Base-by-base conservation (phyloP, 345 rosid species). In the Salix dunnii region DNA sequence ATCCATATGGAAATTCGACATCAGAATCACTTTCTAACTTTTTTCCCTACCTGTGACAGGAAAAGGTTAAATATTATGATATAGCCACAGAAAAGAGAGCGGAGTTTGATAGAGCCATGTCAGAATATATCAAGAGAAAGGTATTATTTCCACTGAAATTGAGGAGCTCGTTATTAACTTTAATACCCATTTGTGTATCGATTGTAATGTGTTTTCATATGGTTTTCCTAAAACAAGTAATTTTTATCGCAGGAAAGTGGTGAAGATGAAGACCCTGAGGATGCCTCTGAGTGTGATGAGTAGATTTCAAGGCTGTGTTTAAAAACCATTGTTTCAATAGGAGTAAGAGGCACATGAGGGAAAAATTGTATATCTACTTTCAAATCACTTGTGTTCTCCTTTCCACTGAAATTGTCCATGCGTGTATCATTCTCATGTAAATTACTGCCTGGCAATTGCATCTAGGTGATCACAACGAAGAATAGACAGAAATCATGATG, bases 21-120 rank as follows among this genome's bases (percentile, higher is more conserved):
- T 65, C 42, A 27, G 17, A 68, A 60, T 43, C 30, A 25, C 20
- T 28, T 53, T 48, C 60, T 63, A 67, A 75, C 67, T 61, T 79
- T 38, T 4, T 82, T 71, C 55, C 38, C 69, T 76, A 49, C 42
- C 28, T 77, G 72, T 76, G 18, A 36, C 35, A 95, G 99, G 99
- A 93, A 81, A 93, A 95, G 68, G 96, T 95, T n/a, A 87, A 90
- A 73, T 93, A 95, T 77, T 95, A 95, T 79, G 99, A 95, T 79
- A 84, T 91, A 38, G 99, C 99, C 72, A 91, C 91, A 1, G 91
- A 83, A 83, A 95, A 91, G 79, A 89, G 97, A 76, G 93, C 93
- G 60, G 97, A 91, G 82, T 95, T 95, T 78, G 97, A 95, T 75
- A 82, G 81, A 78, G 87, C 88, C 80, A 89, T 85, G 90, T 86